A percentile compares a stretch with the other conserved stretches of the same genome.
Evolutionary conservation across 805 yeast genomes (phyloP).

Genomic region (Candida dendrica): DNA sequence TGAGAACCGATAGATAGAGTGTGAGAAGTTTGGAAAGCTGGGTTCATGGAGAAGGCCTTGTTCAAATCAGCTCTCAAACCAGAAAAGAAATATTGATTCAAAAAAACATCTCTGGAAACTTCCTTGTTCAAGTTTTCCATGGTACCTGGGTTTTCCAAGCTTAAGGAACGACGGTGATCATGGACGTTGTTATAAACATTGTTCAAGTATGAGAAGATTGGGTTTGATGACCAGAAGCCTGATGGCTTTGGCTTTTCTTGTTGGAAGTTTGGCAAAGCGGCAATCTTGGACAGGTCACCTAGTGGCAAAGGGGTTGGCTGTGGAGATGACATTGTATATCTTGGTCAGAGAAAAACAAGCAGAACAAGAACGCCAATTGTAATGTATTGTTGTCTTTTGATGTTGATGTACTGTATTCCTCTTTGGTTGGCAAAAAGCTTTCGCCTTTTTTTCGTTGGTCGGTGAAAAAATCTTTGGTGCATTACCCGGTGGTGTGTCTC

Average conservation of each 20-base stretch:
- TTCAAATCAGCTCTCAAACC: constrained; percentile 95
- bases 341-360: too few relatives aligned
- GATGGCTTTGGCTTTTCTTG: constrained; percentile 45
- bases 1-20: constrained; percentile 85
- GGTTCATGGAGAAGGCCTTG: constrained; percentile 84
- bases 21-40: constrained; percentile 95
- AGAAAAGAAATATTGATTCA: constrained; percentile 83
- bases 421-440: too few relatives aligned
- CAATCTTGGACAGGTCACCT: constrained; percentile 55
- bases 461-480: too few relatives aligned
- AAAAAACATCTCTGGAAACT: constrained; percentile 87
- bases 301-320: constrained; percentile 39
- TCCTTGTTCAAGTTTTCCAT: constrained; percentile 90
- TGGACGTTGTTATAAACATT: constrained; percentile 66
- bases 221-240: constrained; percentile 75
- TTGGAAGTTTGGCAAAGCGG: constrained; percentile 53
- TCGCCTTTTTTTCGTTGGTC: too few relatives aligned
- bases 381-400: too few relatives aligned
- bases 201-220: constrained; percentile 71
- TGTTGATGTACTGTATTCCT: too few relatives aligned
- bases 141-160: constrained; percentile 88
- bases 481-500: too few relatives aligned
- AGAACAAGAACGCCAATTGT: too few relatives aligned
- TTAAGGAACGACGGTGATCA: constrained; percentile 75
- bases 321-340: neutral